A percentile compares a stretch with the other conserved stretches of the same genome.
Conservation (phyloP, 257 asterid species). For the Echium plantagineum region DNA sequence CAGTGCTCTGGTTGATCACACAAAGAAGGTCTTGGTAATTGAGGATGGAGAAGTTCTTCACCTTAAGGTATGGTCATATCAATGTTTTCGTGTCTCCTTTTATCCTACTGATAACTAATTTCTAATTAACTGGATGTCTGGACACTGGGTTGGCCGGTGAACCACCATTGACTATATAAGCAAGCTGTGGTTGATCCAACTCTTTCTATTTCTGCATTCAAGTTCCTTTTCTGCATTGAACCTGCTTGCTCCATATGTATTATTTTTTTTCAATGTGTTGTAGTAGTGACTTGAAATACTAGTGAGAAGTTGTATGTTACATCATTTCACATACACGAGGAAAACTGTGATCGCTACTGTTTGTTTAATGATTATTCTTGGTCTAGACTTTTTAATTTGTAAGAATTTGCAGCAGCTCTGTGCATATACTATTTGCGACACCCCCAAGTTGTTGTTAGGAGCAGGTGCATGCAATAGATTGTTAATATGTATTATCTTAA, state of each 20-base stretch:
- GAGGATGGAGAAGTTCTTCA: slow-evolving; percentile 92
- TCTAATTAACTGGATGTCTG: not conserved
- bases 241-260: too few relatives aligned
- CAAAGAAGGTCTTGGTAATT: slow-evolving; percentile 73
- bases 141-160: not conserved
- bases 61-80: slow-evolving; percentile 40
- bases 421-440: not conserved
- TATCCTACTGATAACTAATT: slow-evolving; percentile 2
- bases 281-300: too few relatives aligned
- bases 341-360: not conserved
- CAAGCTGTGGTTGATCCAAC: slow-evolving; percentile 5
- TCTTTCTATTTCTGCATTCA: too few relatives aligned
- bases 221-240: not conserved
- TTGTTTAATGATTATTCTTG: not conserved
- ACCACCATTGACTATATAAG: too few relatives aligned
- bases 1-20: slow-evolving; percentile 89
- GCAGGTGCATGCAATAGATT: not conserved
- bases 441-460: not conserved
- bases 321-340: not conserved
- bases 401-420: not conserved
- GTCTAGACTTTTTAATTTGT: not conserved
- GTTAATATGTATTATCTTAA: not conserved
- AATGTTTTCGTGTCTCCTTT: slow-evolving; percentile 1
- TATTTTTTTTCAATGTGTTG: too few relatives aligned
- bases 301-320: too few relatives aligned